These are phyloP conservation scores for Aspergillus pseudoterreus DNA, from an alignment of 2,329 filamentous ascomycete species.

Conservation along the genomic window DNA sequence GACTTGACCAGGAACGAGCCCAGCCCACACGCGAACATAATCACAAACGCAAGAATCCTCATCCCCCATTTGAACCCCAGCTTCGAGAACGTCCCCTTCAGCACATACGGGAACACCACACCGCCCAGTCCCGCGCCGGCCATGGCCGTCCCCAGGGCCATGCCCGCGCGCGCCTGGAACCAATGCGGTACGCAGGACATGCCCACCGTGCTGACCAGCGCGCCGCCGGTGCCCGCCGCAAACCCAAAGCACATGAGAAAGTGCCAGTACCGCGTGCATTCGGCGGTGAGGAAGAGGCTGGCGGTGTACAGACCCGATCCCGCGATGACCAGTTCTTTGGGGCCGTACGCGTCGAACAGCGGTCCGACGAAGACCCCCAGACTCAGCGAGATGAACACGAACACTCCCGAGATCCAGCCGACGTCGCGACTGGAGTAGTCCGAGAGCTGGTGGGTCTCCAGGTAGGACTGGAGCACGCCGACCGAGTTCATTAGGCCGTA, in stretches of 20 bases:
- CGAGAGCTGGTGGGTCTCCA: conserved; percentile 44
- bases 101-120: conserved; percentile 35
- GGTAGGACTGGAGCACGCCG: conserved; percentile 48
- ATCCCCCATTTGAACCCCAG: conserved; percentile 41
- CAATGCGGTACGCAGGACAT: conserved; percentile 40
- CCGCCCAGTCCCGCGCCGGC: conserved; percentile 38
- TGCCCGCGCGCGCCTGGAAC: conserved; percentile 37
- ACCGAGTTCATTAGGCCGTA: conserved; percentile 51
- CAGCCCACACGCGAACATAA: conserved; percentile 29
- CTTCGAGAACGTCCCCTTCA: conserved; percentile 29
- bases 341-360: conserved; percentile 49
- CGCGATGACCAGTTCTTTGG: conserved; percentile 38
- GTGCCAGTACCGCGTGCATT: conserved; percentile 49
- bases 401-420: conserved; percentile 50
- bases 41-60: conserved; percentile 34
- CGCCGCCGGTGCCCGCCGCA: conserved; percentile 34
- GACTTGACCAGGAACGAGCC: conserved; percentile 34
- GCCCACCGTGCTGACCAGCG: conserved; percentile 36
- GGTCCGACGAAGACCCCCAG: conserved; percentile 49
- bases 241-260: conserved; percentile 43
- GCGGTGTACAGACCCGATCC: conserved; percentile 39
- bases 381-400: conserved; percentile 43
- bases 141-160: conserved; percentile 41
- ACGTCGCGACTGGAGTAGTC: conserved; percentile 43
- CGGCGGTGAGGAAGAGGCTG: conserved; percentile 45